Evolutionary conservation across 176 grass and related monocot species (phyloP).

Genomic region (Carex pumila): DNA sequence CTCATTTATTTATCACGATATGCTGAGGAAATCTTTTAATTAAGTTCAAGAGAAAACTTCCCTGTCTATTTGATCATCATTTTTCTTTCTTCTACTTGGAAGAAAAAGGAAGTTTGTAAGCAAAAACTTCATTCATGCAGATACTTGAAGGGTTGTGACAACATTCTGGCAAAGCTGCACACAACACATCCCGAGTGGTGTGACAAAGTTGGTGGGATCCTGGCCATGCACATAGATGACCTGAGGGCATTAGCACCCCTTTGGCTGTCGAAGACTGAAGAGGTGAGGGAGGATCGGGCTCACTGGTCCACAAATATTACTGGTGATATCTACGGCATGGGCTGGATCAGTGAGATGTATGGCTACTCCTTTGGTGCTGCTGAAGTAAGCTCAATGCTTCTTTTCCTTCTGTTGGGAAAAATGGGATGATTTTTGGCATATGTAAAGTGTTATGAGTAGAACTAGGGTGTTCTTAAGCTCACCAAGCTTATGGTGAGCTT

Average conservation of each 20-base stretch:
- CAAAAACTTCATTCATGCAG: constrained; percentile 21
- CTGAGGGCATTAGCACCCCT: constrained; percentile 73
- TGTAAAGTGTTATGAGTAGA: neutral
- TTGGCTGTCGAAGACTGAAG: constrained; percentile 99
- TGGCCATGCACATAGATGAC: constrained; percentile 88
- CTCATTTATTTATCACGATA: neutral
- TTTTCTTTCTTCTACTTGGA: neutral
- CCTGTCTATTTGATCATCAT: neutral
- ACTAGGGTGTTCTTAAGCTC: too few relatives aligned
- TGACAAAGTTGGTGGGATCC: constrained; percentile 90
- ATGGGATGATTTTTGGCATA: neutral
- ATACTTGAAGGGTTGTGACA: constrained; percentile 94
- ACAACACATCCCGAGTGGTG: constrained; percentile 91
- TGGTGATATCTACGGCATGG: constrained; percentile 92
- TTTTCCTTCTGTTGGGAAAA: neutral
- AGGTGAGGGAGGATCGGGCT: constrained; percentile 77
- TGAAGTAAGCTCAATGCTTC: constrained; percentile 58
- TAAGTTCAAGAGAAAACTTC: neutral
- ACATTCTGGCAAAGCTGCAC: constrained; percentile 85
- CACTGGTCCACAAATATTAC: constrained; percentile 98
- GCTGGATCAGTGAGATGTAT: constrained; percentile 99
- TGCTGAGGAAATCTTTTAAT: neutral
- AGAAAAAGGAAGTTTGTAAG: neutral
- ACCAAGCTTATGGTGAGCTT: too few relatives aligned
- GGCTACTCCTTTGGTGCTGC: constrained; percentile 94